Percentiles rank a stretch among this genome's conserved stretches.
Evolutionary conservation across 2,329 filamentous ascomycete genomes (phyloP).

Genomic region (Rhinocladiella similis): DNA sequence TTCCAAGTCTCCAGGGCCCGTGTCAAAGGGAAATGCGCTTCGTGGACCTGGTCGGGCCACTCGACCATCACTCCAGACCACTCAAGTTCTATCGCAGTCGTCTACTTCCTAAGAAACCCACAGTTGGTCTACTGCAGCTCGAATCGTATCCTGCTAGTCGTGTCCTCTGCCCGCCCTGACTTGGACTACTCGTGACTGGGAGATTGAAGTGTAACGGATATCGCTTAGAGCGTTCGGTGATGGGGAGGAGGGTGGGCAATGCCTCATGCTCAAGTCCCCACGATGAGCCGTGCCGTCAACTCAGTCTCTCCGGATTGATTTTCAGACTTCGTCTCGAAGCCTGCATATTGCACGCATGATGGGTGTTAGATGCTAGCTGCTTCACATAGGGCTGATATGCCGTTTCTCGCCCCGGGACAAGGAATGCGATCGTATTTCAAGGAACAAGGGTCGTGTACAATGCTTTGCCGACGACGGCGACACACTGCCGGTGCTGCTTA

Average conservation of each 20-base stretch:
- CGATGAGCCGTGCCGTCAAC: background rate
- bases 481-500: background rate
- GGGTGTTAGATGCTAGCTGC: too few species aligned
- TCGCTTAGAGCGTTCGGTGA: background rate
- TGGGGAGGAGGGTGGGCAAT: background rate
- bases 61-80: background rate
- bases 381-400: background rate
- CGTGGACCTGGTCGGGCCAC: background rate
- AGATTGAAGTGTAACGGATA: background rate
- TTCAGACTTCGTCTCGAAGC: background rate
- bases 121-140: background rate
- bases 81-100: background rate
- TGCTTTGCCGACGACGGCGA: background rate
- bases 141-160: too few species aligned
- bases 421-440: background rate
- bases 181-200: too few species aligned
- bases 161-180: too few species aligned
- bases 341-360: too few species aligned
- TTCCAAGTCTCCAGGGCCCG: slow-evolving; percentile 2
- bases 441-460: background rate
- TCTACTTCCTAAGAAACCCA: background rate
- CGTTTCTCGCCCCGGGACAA: background rate
- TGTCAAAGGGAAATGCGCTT: background rate
- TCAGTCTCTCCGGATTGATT: background rate
- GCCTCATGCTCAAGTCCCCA: background rate